Evolutionary conservation across 1,139 yeast genomes (phyloP).

Genomic region (Komagataea norvegica): DNA sequence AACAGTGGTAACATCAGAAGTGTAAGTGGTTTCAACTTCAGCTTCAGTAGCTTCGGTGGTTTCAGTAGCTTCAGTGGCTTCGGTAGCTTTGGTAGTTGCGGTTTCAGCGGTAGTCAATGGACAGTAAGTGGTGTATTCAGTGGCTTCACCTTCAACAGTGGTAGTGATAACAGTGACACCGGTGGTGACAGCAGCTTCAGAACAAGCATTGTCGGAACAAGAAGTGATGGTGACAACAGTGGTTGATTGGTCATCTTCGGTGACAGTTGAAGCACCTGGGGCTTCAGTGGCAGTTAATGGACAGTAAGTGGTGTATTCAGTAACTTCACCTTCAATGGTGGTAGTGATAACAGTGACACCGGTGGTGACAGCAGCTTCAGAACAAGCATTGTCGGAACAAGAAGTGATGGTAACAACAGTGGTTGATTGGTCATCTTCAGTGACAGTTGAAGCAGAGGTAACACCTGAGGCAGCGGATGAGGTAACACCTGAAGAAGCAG

Average conservation of each 20-base stretch:
- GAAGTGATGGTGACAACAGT: conserved; percentile 17
- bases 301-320: conserved; percentile 34
- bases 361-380: conserved; percentile 20
- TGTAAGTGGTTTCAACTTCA: conserved; percentile 17
- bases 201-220: conserved; percentile 35
- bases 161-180: conserved; percentile 30
- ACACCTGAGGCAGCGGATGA: conserved; percentile 9
- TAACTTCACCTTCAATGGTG: conserved; percentile 23
- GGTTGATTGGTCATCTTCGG: conserved; percentile 5
- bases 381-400: conserved; percentile 21
- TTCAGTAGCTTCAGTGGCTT: conserved; percentile 14
- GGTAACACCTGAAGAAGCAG: conserved; percentile 10
- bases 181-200: conserved; percentile 9
- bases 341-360: conserved; percentile 22
- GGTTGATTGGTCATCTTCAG: conserved; percentile 16
- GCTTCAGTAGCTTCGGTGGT: conserved; percentile 11
- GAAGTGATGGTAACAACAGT: conserved; percentile 25
- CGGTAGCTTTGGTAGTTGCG: conserved; percentile 6
- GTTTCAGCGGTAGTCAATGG: conserved; percentile 25
- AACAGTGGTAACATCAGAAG: conserved; percentile 21
- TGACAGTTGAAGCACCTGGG: conserved; percentile 14
- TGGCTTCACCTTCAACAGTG: conserved; percentile 19
- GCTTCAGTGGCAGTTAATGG: conserved; percentile 25
- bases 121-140: conserved; percentile 33
- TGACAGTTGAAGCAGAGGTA: conserved; percentile 14